A percentile compares a stretch with the other conserved stretches of the same genome.
Conservation (phyloP, 768 basidiomycete genomes). For the Boletus insuetus region DNA sequence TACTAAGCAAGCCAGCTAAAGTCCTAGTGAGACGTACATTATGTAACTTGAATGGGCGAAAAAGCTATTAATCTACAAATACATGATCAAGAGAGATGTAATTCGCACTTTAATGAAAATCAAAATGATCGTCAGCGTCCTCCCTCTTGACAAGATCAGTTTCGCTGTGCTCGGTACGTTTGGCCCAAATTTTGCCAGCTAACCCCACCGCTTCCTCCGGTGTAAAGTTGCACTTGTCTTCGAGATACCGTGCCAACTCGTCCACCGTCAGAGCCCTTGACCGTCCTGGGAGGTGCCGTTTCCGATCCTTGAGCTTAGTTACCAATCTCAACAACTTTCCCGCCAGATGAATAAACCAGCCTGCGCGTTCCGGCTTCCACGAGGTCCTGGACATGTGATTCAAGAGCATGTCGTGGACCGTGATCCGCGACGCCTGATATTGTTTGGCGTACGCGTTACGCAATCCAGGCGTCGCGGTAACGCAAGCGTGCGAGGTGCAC, state of each 20-base stretch:
- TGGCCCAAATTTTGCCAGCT: conserved; percentile 19
- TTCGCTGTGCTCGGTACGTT: conserved; percentile 2
- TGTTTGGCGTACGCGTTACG: conserved; percentile 20
- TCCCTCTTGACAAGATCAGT: conserved; percentile 8
- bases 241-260: conserved; percentile 16
- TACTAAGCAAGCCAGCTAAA: too few relatives aligned
- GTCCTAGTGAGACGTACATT: too few relatives aligned
- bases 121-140: neutral
- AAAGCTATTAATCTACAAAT: too few relatives aligned
- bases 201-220: conserved; percentile 13
- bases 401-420: conserved; percentile 21
- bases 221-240: conserved; percentile 12
- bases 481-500: conserved; percentile 36
- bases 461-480: conserved; percentile 33
- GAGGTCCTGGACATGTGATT: conserved; percentile 15
- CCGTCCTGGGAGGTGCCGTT: neutral
- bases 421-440: conserved; percentile 32
- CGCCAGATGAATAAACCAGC: conserved; percentile 24
- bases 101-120: neutral
- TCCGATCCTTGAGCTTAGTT: conserved; percentile 4
- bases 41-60: too few relatives aligned
- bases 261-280: conserved; percentile 7
- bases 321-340: conserved; percentile 21
- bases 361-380: conserved; percentile 18
- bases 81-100: too few relatives aligned